These are phyloP conservation scores for Teunomyces stri DNA, from an alignment of 805 yeast genomes.

Conservation along the genomic window DNA sequence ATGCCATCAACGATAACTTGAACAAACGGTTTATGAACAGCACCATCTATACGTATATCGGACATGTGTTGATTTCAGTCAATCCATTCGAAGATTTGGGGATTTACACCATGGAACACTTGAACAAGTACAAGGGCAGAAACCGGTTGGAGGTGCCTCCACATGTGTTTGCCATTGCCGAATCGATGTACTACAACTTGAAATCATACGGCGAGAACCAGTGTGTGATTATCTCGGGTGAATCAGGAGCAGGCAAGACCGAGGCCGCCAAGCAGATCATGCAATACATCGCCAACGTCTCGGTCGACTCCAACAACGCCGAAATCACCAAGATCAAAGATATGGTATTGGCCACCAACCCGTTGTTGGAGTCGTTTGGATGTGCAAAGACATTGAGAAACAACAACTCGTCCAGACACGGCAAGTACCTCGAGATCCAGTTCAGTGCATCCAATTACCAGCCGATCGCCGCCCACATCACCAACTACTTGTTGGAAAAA, in stretches of 20 bases:
- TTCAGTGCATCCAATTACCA: conserved; percentile 72
- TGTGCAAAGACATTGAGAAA: conserved; percentile 91
- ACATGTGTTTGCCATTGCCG: conserved; percentile 97
- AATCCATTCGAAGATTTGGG: conserved; percentile 97
- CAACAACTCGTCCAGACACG: conserved; percentile 88
- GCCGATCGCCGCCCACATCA: conserved; percentile 94
- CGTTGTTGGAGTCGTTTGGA: conserved; percentile 85
- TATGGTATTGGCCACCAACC: conserved; percentile 97
- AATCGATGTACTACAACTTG: conserved; percentile 92
- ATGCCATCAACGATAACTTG: conserved; percentile 86
- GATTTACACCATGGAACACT: conserved; percentile 78
- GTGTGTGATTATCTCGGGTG: conserved; percentile 97
- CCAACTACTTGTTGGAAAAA: conserved; percentile 90
- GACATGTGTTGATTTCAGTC: conserved; percentile 91
- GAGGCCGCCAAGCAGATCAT: conserved; percentile 97
- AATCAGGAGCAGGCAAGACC: conserved; percentile 97
- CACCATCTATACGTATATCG: conserved; percentile 88
- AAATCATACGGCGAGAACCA: conserved; percentile 92
- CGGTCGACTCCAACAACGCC: conserved; percentile 60
- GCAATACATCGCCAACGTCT: conserved; percentile 93
- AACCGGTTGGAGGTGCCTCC: conserved; percentile 97
- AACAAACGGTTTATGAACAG: conserved; percentile 87
- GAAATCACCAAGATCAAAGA: conserved; percentile 86
- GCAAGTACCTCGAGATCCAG: conserved; percentile 87
- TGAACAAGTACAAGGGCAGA: conserved; percentile 80